Percentiles rank a stretch among this genome's conserved stretches.
phyloP scores from a whole-genome alignment of 306 rosid species.

The Corylus americana region DNA sequence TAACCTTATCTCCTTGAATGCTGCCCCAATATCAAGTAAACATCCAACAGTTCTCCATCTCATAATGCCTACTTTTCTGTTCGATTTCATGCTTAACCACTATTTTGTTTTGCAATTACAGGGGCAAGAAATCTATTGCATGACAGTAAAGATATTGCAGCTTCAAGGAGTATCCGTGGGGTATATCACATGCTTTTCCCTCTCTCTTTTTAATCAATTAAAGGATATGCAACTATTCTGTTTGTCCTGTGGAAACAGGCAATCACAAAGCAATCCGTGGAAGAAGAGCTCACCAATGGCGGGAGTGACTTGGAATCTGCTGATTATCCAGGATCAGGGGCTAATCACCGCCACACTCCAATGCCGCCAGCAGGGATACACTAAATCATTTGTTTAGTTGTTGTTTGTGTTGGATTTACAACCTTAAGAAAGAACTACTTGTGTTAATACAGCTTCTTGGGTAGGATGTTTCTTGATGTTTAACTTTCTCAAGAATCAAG shows the following conservation, averaged over 20 bases:
- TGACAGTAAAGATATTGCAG: background rate
- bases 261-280: background rate
- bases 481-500: too few species aligned
- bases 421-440: background rate
- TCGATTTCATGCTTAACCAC: background rate
- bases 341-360: constrained; percentile 27
- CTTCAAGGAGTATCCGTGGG: background rate
- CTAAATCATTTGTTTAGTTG: background rate
- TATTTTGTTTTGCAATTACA: background rate
- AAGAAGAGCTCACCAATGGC: background rate
- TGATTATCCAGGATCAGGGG: constrained; percentile 16
- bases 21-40: constrained; percentile 13
- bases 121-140: constrained; percentile 10
- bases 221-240: background rate
- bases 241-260: constrained; percentile 1
- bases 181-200: background rate
- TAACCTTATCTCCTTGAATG: constrained; percentile 4
- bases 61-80: background rate
- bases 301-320: constrained; percentile 10
- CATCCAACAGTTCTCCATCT: background rate
- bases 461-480: too few species aligned
- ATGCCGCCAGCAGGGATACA: constrained; percentile 1
- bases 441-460: background rate
- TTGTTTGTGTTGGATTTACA: background rate
- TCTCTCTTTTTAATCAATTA: background rate